Evolutionary conservation across 2,329 filamentous ascomycete species (phyloP), one percentile per base, ranked within the genome.

Genomic region (Penicillium concentricum): DNA sequence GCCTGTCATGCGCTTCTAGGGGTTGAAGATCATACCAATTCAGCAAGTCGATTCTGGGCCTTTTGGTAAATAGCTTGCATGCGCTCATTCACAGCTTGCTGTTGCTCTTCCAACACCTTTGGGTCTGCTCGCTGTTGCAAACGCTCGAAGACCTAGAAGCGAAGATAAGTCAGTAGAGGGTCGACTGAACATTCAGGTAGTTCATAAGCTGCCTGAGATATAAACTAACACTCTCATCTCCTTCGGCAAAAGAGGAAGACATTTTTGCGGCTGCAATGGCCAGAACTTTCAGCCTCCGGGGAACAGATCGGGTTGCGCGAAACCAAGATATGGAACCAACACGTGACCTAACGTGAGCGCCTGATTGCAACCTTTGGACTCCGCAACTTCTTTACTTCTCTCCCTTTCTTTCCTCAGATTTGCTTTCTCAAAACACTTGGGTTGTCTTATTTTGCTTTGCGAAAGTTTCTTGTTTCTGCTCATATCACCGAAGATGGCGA

Each of bases 1-100:
- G 48, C 26, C 34, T 28, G 38, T 52, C 46, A 16, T 41, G 28
- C 42, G 28, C 24, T 16, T 24, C 53, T 53, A 51, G 28, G 41
- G 47, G 35, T 8, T 22, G 15, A 32, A 46, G 58, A 42, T 52
- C 79, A 58, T 77, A 90, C 87, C 76, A 91, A 74, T 72, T 90
- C 85, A 37, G 79, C 81, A 54, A 89, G 79, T 54, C 87, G 80
- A 64, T 82, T 74, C 69, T 90, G 86, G 20, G 85, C 82, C 70
- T 84, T 85, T 64, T 84, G 78, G 61, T 85, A 82, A 58, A 86
- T 84, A 26, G 79, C 77, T 62, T 81, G 76, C 22, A 84, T 76
- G 49, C 83, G 80, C 67, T 84, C 82, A 70, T 84, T 83, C 67
- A 87, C 74, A 56, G 84, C 82, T 65, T 83, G 80, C 65, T 87